These are phyloP conservation scores for Flaveria floridana DNA, from an alignment of 140 eudicot genomes.

Conservation along the genomic window DNA sequence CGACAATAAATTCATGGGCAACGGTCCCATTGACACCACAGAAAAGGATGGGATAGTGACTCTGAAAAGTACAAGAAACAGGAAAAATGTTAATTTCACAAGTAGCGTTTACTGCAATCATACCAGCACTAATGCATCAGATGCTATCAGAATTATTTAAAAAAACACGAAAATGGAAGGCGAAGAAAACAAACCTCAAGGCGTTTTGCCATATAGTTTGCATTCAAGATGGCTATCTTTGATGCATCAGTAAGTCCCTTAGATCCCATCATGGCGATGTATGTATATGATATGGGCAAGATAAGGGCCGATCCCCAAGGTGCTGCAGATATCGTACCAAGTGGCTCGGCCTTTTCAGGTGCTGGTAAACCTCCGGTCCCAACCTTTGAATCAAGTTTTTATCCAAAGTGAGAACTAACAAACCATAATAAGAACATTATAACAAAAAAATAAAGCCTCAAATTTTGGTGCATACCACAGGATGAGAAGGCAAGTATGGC, in stretches of 20 bases:
- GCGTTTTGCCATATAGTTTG: conserved; percentile 97
- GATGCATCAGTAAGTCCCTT: conserved; percentile 90
- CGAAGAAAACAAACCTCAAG: conserved; percentile 62
- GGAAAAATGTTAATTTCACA: conserved; percentile 24
- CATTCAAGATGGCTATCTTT: conserved; percentile 90
- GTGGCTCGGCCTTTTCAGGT: conserved; percentile 71
- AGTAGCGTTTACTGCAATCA: neutral
- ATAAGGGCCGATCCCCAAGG: conserved; percentile 99
- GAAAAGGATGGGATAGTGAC: conserved; percentile 90
- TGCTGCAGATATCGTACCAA: conserved; percentile 96
- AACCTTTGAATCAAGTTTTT: conserved; percentile 36
- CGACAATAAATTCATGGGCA: conserved; percentile 95
- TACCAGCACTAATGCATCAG: conserved; percentile 10
- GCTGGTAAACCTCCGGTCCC: conserved; percentile 91
- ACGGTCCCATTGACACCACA: conserved; percentile 96
- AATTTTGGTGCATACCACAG: conserved; percentile 62
- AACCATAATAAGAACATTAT: neutral
- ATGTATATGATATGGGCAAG: conserved; percentile 91
- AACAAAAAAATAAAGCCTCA: neutral
- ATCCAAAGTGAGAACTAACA: conserved; percentile 20
- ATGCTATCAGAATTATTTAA: conserved; percentile 8
- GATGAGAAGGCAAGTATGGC: conserved; percentile 93
- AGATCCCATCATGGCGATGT: conserved; percentile 99
- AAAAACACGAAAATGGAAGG: neutral
- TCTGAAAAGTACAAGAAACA: conserved; percentile 44